Conservation (phyloP, 176 grass and related monocot species). For the Alloteropsis semialata region DNA sequence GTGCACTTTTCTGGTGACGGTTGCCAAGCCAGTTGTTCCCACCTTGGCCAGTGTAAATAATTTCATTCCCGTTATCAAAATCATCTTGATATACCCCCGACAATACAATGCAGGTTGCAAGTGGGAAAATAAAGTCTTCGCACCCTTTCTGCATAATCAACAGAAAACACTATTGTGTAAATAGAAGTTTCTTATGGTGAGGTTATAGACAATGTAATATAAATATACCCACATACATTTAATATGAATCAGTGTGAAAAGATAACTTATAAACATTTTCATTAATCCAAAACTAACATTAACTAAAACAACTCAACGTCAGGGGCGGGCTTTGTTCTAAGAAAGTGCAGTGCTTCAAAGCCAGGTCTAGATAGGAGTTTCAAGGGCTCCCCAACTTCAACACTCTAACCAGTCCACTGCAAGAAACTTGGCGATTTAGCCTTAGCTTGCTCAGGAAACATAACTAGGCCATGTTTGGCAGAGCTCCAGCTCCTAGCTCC, state of each 20-base stretch:
- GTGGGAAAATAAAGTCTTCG: slow-evolving; percentile 52
- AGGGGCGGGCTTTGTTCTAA: not conserved
- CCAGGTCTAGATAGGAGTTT: too few relatives aligned
- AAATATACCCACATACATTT: not conserved
- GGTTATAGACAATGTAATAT: not conserved
- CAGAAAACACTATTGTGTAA: slow-evolving; percentile 22
- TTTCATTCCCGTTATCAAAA: slow-evolving; percentile 53
- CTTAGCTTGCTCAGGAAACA: not conserved
- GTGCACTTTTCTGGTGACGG: slow-evolving; percentile 38
- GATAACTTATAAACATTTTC: not conserved
- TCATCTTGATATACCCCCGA: slow-evolving; percentile 80
- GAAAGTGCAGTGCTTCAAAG: not conserved
- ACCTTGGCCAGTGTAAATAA: slow-evolving; percentile 75
- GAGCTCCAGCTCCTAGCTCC: not conserved
- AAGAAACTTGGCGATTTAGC: too few relatives aligned
- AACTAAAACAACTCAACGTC: not conserved
- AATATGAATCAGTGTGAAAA: not conserved
- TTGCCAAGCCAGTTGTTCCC: slow-evolving; percentile 65
- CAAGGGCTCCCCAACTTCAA: too few relatives aligned
- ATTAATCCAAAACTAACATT: not conserved
- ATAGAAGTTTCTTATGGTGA: slow-evolving; percentile 8
- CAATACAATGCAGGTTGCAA: slow-evolving; percentile 62
- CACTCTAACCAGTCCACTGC: too few relatives aligned
- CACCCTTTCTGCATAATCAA: slow-evolving; percentile 48
- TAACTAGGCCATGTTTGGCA: not conserved